Evolutionary conservation across 768 basidiomycete genomes (phyloP).

Genomic region (Paxillus involutus): DNA sequence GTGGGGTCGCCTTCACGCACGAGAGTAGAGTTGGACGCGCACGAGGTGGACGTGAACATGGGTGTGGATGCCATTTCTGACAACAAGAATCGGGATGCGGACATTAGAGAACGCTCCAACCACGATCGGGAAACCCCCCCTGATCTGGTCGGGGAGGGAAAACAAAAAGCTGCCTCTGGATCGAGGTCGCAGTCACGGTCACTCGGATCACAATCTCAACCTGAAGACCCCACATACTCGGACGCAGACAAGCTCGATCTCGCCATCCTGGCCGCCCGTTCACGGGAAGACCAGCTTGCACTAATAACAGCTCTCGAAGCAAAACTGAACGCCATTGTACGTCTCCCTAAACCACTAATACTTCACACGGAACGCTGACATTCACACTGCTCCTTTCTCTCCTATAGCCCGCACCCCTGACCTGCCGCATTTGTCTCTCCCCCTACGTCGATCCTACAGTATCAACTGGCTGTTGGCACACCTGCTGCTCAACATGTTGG

Average conservation of each 20-base stretch:
- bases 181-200: not conserved
- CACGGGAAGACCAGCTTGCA: constrained; percentile 45
- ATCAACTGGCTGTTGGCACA: constrained; percentile 87
- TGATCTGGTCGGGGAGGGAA: no score
- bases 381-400: constrained; percentile 26
- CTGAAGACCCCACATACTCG: not conserved
- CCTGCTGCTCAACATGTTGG: constrained; percentile 83
- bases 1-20: constrained; percentile 8
- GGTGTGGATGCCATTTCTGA: constrained; percentile 7
- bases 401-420: constrained; percentile 18
- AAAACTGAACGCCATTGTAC: constrained; percentile 58
- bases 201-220: not conserved
- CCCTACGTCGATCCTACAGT: constrained; percentile 76
- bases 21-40: constrained; percentile 31
- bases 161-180: not conserved
- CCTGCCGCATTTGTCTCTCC: constrained; percentile 81
- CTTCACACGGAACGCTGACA: constrained; percentile 10
- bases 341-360: constrained; percentile 36
- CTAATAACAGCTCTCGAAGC: constrained; percentile 58
- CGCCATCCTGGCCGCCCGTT: constrained; percentile 49
- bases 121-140: constrained; percentile 37
- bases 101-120: constrained; percentile 11
- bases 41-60: constrained; percentile 43
- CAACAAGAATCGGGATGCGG: constrained; percentile 1
- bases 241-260: constrained; percentile 45